Conservation (phyloP, 371 early-diverging fungal species). For the Gilbertella persicaria region DNA sequence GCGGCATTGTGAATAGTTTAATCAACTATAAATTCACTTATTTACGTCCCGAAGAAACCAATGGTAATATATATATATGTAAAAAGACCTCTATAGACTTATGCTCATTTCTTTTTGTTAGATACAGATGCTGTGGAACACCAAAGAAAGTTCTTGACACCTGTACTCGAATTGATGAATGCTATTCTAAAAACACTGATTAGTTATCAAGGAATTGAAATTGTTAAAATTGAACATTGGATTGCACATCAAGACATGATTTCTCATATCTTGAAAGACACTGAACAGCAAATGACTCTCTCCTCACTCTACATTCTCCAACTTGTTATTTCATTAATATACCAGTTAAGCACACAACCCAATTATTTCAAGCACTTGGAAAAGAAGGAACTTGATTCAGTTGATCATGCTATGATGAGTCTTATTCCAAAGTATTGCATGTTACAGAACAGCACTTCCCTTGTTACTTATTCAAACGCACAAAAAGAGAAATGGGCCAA, state of each 20-base stretch:
- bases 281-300: constrained; percentile 28
- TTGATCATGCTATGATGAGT: constrained; percentile 11
- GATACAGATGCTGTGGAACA: constrained; percentile 26
- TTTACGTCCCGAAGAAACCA: constrained; percentile 46
- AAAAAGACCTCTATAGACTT: not conserved
- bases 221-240: constrained; percentile 45
- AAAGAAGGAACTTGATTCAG: constrained; percentile 3
- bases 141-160: constrained; percentile 60
- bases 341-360: constrained; percentile 39
- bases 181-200: constrained; percentile 47
- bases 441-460: constrained; percentile 20
- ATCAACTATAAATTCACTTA: constrained; percentile 70
- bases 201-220: constrained; percentile 41
- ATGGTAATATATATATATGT: not conserved
- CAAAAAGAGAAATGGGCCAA: constrained; percentile 15
- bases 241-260: constrained; percentile 56
- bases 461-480: constrained; percentile 1
- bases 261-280: constrained; percentile 56
- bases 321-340: constrained; percentile 41
- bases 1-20: constrained; percentile 72
- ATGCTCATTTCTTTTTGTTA: not conserved
- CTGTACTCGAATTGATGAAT: constrained; percentile 58
- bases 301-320: constrained; percentile 48
- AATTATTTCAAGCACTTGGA: constrained; percentile 25
- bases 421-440: constrained; percentile 21